Conservation (phyloP, 495 filamentous ascomycete species). For the Jackrogersella minutella region DNA sequence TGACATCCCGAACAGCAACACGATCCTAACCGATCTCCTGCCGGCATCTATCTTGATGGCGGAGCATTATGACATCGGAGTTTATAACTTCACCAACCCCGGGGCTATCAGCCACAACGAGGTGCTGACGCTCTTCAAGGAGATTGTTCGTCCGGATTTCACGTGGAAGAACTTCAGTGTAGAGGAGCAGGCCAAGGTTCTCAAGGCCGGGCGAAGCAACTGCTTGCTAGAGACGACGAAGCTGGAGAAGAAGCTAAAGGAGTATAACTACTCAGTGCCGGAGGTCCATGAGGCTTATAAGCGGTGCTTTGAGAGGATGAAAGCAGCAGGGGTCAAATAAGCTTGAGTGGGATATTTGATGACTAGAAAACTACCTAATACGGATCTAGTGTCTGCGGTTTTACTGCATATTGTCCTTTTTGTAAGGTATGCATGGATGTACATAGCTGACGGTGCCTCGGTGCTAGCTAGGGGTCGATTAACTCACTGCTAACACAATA, state of each 20-base stretch:
- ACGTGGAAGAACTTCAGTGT: conserved; percentile 72
- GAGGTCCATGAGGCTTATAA: conserved; percentile 69
- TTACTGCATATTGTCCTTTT: neutral
- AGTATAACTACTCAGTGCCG: conserved; percentile 65
- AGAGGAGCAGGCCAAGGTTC: conserved; percentile 71
- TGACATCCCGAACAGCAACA: conserved; percentile 73
- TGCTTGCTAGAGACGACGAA: conserved; percentile 70
- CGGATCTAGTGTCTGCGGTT: conserved; percentile 1
- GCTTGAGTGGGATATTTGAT: conserved; percentile 5
- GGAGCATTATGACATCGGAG: conserved; percentile 66
- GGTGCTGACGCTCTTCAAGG: conserved; percentile 66
- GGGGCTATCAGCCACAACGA: conserved; percentile 74
- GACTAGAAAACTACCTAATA: conserved; percentile 11
- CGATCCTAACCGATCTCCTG: conserved; percentile 68
- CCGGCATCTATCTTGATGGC: conserved; percentile 67
- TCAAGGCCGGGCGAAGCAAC: conserved; percentile 71
- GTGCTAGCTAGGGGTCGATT: too few species aligned
- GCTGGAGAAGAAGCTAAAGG: conserved; percentile 64
- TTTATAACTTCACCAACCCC: conserved; percentile 75
- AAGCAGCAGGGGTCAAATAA: conserved; percentile 61
- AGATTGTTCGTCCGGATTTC: conserved; percentile 66
- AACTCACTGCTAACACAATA: too few species aligned
- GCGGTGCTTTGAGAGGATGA: conserved; percentile 71
- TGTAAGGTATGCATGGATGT: neutral
- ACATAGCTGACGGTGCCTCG: too few species aligned